Evolutionary conservation across 768 basidiomycete species (phyloP), one percentile per base, ranked within the genome.

Genomic region (Pleurotus djamor): DNA sequence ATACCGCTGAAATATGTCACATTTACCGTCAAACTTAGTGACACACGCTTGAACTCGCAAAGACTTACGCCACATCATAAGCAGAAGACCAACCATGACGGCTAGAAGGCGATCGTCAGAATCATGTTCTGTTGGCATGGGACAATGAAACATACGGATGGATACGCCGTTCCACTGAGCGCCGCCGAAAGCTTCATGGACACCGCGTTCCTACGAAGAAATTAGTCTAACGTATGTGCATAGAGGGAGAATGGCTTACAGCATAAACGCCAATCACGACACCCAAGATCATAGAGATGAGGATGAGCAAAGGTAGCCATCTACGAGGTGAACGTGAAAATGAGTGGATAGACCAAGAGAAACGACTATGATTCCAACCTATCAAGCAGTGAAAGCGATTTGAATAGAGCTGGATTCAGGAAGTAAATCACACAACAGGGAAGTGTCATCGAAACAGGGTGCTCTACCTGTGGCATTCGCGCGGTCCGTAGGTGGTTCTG

Each of bases 51-150:
- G 41, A 41, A 33, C 54, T 41, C n/a, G 38, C 2, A 10, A 17
- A 32, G 21, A 33, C 54, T 41, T 21, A 56, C 54, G 92, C 89
- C 90, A 92, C 89, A 94, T 94, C 81, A 94, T 94, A 54, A 93
- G 75, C 14, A 94, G 82, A 38, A 94, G 82, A 1, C 92, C 93
- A 44, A 93, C 77, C 13, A 87, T 87, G 48, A 94, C 91, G 1
- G 91, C 92, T 94, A 61, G 17, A 36, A 28, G 10, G 38, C 13
- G 12, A 17, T 8, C n/a, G 37, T 12, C 14, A 32, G 34, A 56
- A 32, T 16, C n/a, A 37, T 12, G 14, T 47, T 38, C 35, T 36
- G 16, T n/a, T 8, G 10, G 55, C 16, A 33, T 8, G 21, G 32
- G 50, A 35, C 28, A 3, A 28, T 28, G 12, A 10, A 4, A 81